Conservation (phyloP, 495 filamentous ascomycete species). For the Penicillium pancosmium region DNA sequence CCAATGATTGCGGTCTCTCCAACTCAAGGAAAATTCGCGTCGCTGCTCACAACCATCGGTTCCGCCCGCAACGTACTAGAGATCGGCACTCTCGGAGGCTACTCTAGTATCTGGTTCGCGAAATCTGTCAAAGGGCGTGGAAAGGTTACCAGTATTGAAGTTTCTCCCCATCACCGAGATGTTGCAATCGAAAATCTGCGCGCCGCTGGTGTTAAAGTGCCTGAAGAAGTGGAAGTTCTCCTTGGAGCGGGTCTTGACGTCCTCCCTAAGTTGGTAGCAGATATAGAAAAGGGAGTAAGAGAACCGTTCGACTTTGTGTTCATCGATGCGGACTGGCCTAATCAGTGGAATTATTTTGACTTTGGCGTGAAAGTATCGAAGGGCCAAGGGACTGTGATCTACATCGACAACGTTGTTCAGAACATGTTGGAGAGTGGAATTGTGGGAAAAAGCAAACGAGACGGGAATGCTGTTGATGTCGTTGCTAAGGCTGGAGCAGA, state of each 20-base stretch:
- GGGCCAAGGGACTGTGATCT: conserved; percentile 42
- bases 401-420: conserved; percentile 53
- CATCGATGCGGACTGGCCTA: conserved; percentile 54
- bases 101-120: conserved; percentile 55
- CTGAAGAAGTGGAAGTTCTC: conserved; percentile 44
- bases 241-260: conserved; percentile 49
- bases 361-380: conserved; percentile 31
- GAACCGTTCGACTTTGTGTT: conserved; percentile 52
- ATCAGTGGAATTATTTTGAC: conserved; percentile 52
- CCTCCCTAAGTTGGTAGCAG: conserved; percentile 39
- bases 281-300: conserved; percentile 28
- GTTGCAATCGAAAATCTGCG: conserved; percentile 48
- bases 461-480: conserved; percentile 18
- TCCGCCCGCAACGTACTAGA: conserved; percentile 49
- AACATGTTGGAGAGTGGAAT: conserved; percentile 23
- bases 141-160: conserved; percentile 51
- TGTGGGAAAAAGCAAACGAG: background rate
- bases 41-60: conserved; percentile 37
- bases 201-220: conserved; percentile 22
- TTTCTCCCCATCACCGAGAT: conserved; percentile 36
- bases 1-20: conserved; percentile 41
- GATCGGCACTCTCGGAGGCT: conserved; percentile 55
- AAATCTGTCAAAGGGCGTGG: conserved; percentile 30
- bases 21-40: conserved; percentile 43
- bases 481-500: conserved; percentile 51